These are phyloP conservation scores for Grigorovia jiainica DNA, from an alignment of 805 yeast species.

Conservation along the genomic window DNA sequence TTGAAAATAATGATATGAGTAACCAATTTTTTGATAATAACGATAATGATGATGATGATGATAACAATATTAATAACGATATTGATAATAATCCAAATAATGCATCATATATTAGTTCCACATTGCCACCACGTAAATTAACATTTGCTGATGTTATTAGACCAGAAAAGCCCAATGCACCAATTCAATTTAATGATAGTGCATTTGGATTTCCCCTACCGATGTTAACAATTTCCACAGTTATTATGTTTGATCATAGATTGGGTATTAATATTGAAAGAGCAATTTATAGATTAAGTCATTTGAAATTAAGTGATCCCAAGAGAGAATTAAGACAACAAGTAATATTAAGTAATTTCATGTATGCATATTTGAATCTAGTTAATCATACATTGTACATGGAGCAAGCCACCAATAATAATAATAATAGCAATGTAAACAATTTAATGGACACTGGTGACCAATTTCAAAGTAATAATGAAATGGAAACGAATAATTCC, in stretches of 20 bases:
- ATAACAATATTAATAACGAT: neutral
- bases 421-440: conserved; percentile 4
- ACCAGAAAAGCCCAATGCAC: conserved; percentile 41
- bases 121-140: conserved; percentile 27
- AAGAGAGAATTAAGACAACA: conserved; percentile 86
- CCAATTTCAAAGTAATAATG: too few species aligned
- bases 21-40: neutral
- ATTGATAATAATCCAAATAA: too few species aligned
- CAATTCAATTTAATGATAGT: conserved; percentile 57
- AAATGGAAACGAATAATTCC: neutral
- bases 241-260: conserved; percentile 74
- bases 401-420: conserved; percentile 44
- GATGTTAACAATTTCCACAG: conserved; percentile 64
- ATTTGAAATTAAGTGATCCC: conserved; percentile 88
- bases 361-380: conserved; percentile 92
- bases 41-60: neutral
- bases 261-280: conserved; percentile 93
- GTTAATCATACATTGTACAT: conserved; percentile 84
- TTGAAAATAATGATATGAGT: neutral
- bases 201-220: conserved; percentile 86
- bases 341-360: conserved; percentile 86
- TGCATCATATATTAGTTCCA: neutral
- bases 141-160: conserved; percentile 30
- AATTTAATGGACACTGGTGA: neutral
- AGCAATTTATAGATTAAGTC: conserved; percentile 88